Base-by-base conservation (phyloP, 1,284 basidiomycete genomes). In the Ganoderma boninense region DNA sequence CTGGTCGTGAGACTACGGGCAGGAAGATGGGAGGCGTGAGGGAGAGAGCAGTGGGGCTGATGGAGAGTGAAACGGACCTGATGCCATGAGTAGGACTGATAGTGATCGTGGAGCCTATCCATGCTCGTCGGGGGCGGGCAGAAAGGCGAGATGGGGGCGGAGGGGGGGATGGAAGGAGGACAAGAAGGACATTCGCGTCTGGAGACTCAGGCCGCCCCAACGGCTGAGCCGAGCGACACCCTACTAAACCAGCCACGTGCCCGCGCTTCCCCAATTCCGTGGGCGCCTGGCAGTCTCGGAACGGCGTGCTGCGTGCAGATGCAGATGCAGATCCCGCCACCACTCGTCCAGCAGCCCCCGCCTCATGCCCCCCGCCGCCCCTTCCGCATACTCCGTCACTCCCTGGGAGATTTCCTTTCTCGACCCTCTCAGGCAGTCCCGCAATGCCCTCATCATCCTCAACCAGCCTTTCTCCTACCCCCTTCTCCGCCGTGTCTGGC, bases 401-500 rank as follows among this genome's bases (percentile, higher is more conserved):
- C 69, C 67, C 62, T 73, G 75, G 74, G 77, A 75, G 49, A 78
- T 81, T 4, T 76, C 80, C 32, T 87, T 87, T 74, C 77, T 86
- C 68, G 79, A 79, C 64, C 77, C 80, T 59, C 75, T 67, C 57
- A 62, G 68, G 57, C 67, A 26, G 52, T 71, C 57, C 23, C 57
- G 65, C 69, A 66, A 71, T 69, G 95, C 93, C 0, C 84, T 97
- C 69, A 91, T 98, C 76, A 91, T 98, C 74, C 87, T 98, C 69
- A 97, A 98, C 79, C 95, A 97, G 73, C 93, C 95, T 0, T 95
- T 97, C 78, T 89, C 89, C 11, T 76, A 81, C 14, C 77, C 83
- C 16, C 86, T 97, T 49, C 86, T 97, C 61, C 77, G 83, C 18
- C 86, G 86, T 13, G 81, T 96, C 4, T 98, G 97, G 96, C 77